Base-by-base conservation (phyloP, 1,284 basidiomycete genomes). In the Singerocomus rubriflavus region DNA sequence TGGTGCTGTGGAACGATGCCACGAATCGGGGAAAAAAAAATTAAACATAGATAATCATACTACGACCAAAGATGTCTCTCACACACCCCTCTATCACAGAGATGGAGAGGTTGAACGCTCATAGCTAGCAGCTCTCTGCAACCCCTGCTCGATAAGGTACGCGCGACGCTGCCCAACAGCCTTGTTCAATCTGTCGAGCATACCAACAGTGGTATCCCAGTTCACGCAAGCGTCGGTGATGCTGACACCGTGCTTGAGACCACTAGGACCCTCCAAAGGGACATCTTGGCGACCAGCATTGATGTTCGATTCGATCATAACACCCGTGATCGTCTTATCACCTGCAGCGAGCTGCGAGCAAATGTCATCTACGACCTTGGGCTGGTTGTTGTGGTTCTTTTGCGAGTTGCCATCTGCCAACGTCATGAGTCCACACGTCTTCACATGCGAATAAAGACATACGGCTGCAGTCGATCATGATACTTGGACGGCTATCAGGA, bases 251-350 rank as follows among this genome's bases (percentile, higher is more conserved):
- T 88, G 79, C 72, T 92, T 91, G 63, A 96, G 80, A 12, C 70
- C 78, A 26, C 72, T 64, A 12, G 79, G 82, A 36, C 81, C 83
- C 32, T 77, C 80, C 5, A 76, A 57, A 1, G 90, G 88, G 16
- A 91, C 85, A 60, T 91, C 90, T 73, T 97, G 93, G 56, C 86
- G 77, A 16, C 93, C 93, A 39, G 82, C 88, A 64, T 89, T 87
- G 70, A 98, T 84, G 70, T 98, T 91, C 35, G 85, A 90, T 75
- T 99, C 96, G 67, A 99, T 84, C 95, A 98, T 98, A 58, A 98
- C 91, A 54, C 96, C 95, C 2, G 91, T 94, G 70, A 98, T 91
- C 50, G 81, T 77, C 52, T 72, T 79, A 59, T 93, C 84, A 41
- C 93, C 94, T 8, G 79, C 79, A 10, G 69, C 75, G 50, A 98